Evolutionary conservation across 2,329 filamentous ascomycete genomes (phyloP).

Genomic region (Mollisiaceae sp.): DNA sequence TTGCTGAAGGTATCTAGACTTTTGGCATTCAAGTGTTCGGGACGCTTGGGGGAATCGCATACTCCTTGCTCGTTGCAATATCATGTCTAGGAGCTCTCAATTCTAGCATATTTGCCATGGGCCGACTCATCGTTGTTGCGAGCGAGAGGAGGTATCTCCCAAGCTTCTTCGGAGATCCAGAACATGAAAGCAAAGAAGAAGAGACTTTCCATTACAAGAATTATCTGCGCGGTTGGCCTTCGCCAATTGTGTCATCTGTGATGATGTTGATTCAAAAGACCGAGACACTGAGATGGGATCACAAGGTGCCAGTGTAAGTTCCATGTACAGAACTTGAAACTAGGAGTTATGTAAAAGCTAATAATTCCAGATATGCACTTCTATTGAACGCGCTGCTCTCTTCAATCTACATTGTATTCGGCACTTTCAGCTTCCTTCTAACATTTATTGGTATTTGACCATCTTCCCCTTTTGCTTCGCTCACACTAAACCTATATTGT

Average conservation of each 20-base stretch:
- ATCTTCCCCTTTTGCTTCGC: background rate
- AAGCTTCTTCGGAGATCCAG: constrained; percentile 6
- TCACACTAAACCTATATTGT: background rate
- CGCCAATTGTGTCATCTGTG: background rate
- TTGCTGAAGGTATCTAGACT: background rate
- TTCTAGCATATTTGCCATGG: constrained; percentile 3
- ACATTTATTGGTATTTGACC: background rate
- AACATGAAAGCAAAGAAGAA: constrained; percentile 5
- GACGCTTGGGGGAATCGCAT: background rate
- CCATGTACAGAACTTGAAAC: background rate
- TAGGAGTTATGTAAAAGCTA: background rate
- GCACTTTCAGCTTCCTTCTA: constrained; percentile 4
- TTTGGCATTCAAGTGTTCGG: constrained; percentile 4
- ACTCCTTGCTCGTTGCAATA: constrained; percentile 1
- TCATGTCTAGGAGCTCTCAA: constrained; percentile 6
- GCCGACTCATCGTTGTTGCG: background rate
- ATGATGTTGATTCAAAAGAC: constrained; percentile 7
- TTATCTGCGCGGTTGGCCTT: background rate
- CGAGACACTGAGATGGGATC: constrained; percentile 7
- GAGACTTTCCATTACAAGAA: constrained; percentile 7
- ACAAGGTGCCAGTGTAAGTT: constrained; percentile 9
- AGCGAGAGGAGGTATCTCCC: background rate
- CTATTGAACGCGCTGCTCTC: background rate
- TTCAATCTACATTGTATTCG: background rate
- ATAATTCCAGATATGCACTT: background rate